phyloP scores from a whole-genome alignment of 331 rosid genomes.

The Saraca asoca region DNA sequence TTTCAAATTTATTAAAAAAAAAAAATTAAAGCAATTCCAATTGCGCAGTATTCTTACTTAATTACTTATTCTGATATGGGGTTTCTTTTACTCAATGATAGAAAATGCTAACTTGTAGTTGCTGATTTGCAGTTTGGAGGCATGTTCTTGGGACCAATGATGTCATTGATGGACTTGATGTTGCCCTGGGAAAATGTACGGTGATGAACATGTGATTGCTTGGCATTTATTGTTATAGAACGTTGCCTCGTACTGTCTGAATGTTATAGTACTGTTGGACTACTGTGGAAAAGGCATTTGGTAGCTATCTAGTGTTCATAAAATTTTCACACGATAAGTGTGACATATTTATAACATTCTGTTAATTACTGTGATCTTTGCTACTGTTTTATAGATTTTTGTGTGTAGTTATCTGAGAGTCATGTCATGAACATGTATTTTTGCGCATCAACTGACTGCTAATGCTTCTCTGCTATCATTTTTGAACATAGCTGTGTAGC shows the following conservation, averaged over 20 bases:
- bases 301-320: constrained; percentile 6
- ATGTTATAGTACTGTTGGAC: not conserved
- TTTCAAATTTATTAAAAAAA: constrained; percentile 19
- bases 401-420: constrained; percentile 11
- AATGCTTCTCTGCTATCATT: constrained; percentile 25
- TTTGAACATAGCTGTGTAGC: not conserved
- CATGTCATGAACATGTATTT: constrained; percentile 16
- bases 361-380: constrained; percentile 10
- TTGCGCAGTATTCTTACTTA: not conserved
- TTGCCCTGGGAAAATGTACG: constrained; percentile 92
- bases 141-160: constrained; percentile 78
- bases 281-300: constrained; percentile 6
- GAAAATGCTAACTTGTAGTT: constrained; percentile 37
- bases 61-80: constrained; percentile 10
- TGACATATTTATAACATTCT: constrained; percentile 10
- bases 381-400: constrained; percentile 9
- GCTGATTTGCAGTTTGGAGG: constrained; percentile 92
- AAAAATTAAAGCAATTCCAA: too few species aligned
- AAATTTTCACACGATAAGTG: not conserved
- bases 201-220: constrained; percentile 21
- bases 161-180: constrained; percentile 66
- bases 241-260: constrained; percentile 4
- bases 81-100: constrained; percentile 10
- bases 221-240: constrained; percentile 20
- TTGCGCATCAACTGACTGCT: constrained; percentile 11